Conservation (phyloP, 345 rosid genomes). For the Ceriops tagal region DNA sequence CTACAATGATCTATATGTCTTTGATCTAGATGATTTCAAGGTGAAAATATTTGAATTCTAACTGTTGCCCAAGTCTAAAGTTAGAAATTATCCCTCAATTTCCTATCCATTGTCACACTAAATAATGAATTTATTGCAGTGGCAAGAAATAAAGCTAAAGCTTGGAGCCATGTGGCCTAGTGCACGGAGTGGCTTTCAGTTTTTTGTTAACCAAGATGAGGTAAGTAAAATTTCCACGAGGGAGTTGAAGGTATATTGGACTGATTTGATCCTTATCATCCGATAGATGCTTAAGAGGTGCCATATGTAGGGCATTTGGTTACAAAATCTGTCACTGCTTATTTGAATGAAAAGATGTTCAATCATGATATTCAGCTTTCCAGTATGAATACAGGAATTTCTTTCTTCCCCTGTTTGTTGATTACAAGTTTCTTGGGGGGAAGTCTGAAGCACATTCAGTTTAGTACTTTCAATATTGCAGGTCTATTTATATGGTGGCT, state of each 20-base stretch:
- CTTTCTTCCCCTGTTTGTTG: not conserved
- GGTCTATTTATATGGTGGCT: constrained; percentile 90
- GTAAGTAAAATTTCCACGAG: constrained; percentile 29
- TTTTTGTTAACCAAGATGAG: constrained; percentile 87
- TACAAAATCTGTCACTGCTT: not conserved
- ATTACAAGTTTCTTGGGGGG: not conserved
- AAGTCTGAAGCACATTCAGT: not conserved
- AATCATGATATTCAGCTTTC: too few relatives aligned
- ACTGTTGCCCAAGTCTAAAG: constrained; percentile 1
- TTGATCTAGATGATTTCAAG: constrained; percentile 92
- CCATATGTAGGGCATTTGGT: not conserved
- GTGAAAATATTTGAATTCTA: constrained; percentile 33
- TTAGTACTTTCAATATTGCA: constrained; percentile 26
- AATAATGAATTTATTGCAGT: constrained; percentile 44
- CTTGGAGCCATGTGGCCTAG: constrained; percentile 96
- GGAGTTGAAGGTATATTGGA: not conserved
- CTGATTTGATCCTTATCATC: not conserved
- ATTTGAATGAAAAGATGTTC: too few relatives aligned
- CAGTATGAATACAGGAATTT: too few relatives aligned
- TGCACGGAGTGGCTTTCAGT: constrained; percentile 92
- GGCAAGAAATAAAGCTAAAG: constrained; percentile 96
- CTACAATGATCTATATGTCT: constrained; percentile 71
- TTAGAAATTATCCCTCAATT: not conserved
- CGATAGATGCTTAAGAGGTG: not conserved
- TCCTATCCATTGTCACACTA: constrained; percentile 12